These are phyloP conservation scores for Colletotrichum sp. DNA, from an alignment of 2,329 filamentous ascomycete species.

Conservation along the genomic window DNA sequence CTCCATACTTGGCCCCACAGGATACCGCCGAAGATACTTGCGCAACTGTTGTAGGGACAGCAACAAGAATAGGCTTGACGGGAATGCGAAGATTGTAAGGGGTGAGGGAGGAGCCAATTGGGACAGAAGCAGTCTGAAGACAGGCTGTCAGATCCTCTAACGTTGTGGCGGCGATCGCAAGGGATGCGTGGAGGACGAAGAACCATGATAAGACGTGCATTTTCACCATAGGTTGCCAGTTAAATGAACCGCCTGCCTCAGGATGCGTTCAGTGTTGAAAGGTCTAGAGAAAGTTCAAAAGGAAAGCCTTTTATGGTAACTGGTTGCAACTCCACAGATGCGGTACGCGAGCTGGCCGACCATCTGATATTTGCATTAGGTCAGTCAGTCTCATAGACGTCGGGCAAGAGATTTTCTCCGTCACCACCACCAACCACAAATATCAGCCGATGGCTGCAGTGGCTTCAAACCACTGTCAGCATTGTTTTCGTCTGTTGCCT, in stretches of 20 bases:
- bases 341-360: background rate
- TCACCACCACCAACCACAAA: background rate
- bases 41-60: conserved; percentile 42
- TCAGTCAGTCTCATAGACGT: background rate
- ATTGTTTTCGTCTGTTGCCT: no score
- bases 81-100: conserved; percentile 36
- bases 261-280: background rate
- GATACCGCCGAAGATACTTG: conserved; percentile 51
- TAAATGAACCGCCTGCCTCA: background rate
- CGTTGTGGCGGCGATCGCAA: background rate
- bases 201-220: background rate
- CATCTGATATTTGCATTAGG: background rate
- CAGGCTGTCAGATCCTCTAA: conserved; percentile 19
- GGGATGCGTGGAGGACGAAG: background rate
- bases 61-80: conserved; percentile 47
- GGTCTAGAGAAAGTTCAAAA: background rate
- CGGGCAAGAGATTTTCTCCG: background rate
- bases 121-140: conserved; percentile 26
- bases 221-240: background rate
- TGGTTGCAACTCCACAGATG: background rate
- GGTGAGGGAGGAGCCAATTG: conserved; percentile 20
- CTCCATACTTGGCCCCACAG: conserved; percentile 43
- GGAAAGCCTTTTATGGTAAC: background rate
- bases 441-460: background rate
- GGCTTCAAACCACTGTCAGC: background rate